Percentiles rank a stretch among this genome's conserved stretches.
Conservation (phyloP, 2,329 filamentous ascomycete genomes). For the Colletotrichum sidae region DNA sequence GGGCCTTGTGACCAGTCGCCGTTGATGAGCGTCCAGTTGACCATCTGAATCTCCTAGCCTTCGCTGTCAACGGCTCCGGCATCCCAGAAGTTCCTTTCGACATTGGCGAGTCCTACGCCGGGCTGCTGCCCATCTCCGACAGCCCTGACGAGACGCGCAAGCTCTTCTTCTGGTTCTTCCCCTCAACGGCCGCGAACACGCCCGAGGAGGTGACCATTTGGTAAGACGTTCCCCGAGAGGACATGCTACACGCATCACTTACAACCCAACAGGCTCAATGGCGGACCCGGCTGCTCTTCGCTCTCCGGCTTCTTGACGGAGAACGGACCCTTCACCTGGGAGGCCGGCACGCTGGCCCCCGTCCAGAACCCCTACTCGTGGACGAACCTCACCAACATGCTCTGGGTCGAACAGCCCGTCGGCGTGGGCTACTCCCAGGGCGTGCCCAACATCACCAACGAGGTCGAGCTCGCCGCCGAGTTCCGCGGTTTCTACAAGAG, state of each 20-base stretch:
- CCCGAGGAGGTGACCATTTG: slow-evolving; percentile 72
- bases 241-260: background rate
- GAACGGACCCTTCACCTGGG: slow-evolving; percentile 80
- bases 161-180: slow-evolving; percentile 77
- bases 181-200: slow-evolving; percentile 61
- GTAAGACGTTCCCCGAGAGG: slow-evolving; percentile 38
- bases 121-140: slow-evolving; percentile 68
- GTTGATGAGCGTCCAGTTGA: too few species aligned
- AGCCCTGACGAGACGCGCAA: slow-evolving; percentile 59
- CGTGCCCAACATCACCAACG: slow-evolving; percentile 70
- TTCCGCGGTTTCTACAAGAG: slow-evolving; percentile 87
- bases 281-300: slow-evolving; percentile 64
- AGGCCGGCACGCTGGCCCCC: slow-evolving; percentile 75
- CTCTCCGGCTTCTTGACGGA: slow-evolving; percentile 79
- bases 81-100: slow-evolving; percentile 79
- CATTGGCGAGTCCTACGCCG: slow-evolving; percentile 73
- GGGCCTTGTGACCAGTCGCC: too few species aligned
- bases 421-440: slow-evolving; percentile 78
- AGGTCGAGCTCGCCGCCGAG: slow-evolving; percentile 76
- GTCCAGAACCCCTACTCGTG: slow-evolving; percentile 76
- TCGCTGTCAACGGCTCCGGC: slow-evolving; percentile 70
- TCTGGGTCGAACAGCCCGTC: slow-evolving; percentile 79
- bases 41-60: slow-evolving; percentile 43
- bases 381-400: slow-evolving; percentile 80
- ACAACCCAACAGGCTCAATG: slow-evolving; percentile 23